These are phyloP conservation scores for Pseudevernia furfuracea DNA, from an alignment of 495 filamentous ascomycete species.

Conservation along the genomic window DNA sequence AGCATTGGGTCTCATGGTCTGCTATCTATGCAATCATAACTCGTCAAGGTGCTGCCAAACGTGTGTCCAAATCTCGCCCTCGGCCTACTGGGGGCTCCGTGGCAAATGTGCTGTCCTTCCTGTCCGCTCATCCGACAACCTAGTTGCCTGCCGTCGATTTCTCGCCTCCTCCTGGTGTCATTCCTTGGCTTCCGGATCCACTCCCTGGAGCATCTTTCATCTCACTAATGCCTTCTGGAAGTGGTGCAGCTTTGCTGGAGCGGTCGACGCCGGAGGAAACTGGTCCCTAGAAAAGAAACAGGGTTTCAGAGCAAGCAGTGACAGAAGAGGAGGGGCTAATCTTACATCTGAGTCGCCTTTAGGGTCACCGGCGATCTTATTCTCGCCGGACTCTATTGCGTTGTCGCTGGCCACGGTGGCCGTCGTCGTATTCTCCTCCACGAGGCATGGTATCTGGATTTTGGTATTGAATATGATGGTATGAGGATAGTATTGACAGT, in stretches of 20 bases:
- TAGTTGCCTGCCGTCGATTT: constrained; percentile 28
- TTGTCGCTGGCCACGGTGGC: constrained; percentile 41
- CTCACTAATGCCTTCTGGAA: constrained; percentile 36
- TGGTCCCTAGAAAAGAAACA: constrained; percentile 7
- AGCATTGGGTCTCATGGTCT: neutral
- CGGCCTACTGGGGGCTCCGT: neutral
- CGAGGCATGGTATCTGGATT: constrained; percentile 38
- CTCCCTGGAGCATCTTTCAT: constrained; percentile 24
- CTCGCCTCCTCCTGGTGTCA: constrained; percentile 35
- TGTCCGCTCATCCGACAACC: constrained; percentile 5
- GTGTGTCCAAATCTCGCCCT: neutral
- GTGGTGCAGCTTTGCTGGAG: constrained; percentile 36
- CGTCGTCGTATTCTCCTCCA: constrained; percentile 45
- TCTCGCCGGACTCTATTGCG: constrained; percentile 40
- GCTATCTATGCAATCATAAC: neutral
- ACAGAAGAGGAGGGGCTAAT: neutral
- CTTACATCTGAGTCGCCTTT: constrained; percentile 22
- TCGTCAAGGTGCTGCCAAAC: neutral
- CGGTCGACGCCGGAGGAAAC: constrained; percentile 34
- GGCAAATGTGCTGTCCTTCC: neutral
- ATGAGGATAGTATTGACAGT: neutral
- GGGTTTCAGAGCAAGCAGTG: neutral
- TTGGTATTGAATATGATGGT: neutral
- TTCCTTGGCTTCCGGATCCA: constrained; percentile 22
- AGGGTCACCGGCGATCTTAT: constrained; percentile 29